Evolutionary conservation across 176 grass and related monocot genomes (phyloP).

Genomic region (Oryza australiensis): DNA sequence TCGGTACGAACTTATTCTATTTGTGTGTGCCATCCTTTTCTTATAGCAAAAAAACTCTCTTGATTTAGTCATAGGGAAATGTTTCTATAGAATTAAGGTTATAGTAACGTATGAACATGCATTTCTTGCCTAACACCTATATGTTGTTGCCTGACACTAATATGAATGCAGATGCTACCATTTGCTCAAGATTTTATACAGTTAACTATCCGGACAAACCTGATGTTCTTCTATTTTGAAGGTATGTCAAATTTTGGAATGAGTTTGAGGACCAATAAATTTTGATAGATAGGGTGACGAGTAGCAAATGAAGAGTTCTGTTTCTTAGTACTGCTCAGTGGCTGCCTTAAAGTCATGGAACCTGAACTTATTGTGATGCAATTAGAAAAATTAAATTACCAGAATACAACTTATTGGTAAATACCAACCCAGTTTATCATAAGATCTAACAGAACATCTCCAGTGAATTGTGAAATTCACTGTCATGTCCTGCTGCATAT

Average conservation of each 20-base stretch:
- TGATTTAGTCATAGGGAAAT: slow-evolving; percentile 11
- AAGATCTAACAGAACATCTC: neutral
- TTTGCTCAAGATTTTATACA: slow-evolving; percentile 85
- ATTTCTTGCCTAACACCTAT: slow-evolving; percentile 37
- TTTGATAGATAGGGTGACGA: neutral
- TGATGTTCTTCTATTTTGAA: slow-evolving; percentile 99
- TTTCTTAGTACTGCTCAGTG: neutral
- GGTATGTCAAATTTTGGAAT: slow-evolving; percentile 44
- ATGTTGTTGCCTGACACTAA: neutral
- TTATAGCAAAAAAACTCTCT: neutral
- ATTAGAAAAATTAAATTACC: slow-evolving; percentile 15
- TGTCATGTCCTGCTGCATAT: slow-evolving; percentile 12
- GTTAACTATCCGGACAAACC: slow-evolving; percentile 78
- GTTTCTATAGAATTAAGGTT: neutral
- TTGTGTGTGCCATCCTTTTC: slow-evolving; percentile 13
- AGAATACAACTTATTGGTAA: neutral
- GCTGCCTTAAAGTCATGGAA: slow-evolving; percentile 21
- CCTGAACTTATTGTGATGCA: slow-evolving; percentile 1
- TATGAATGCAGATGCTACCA: slow-evolving; percentile 67
- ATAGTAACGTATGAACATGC: neutral
- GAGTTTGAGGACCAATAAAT: slow-evolving; percentile 2
- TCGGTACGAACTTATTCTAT: slow-evolving; percentile 49
- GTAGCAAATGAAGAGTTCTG: slow-evolving; percentile 14
- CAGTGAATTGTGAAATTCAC: neutral
- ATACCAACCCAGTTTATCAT: slow-evolving; percentile 6